A percentile compares a stretch with the other conserved stretches of the same genome.
phyloP scores from a whole-genome alignment of 805 yeast species.

The Suhomyces emberorum region DNA sequence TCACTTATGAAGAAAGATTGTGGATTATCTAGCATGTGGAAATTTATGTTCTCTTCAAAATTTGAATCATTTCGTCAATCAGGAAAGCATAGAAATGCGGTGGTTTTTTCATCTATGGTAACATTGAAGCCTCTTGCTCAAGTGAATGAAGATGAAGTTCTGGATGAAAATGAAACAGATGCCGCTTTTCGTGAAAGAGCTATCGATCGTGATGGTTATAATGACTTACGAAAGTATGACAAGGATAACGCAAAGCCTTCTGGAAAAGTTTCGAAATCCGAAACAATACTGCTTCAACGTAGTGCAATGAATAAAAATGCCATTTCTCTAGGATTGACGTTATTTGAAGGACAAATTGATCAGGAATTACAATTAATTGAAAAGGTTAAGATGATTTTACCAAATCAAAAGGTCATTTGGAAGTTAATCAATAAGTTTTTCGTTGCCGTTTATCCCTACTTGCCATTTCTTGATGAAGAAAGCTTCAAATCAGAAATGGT shows the following conservation, averaged over 20 bases:
- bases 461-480: constrained; percentile 20
- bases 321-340: constrained; percentile 32
- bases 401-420: constrained; percentile 15
- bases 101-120: not conserved
- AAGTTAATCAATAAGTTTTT: constrained; percentile 16
- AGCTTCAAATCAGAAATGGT: constrained; percentile 14
- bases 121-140: not conserved
- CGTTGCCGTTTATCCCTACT: constrained; percentile 15
- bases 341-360: constrained; percentile 29
- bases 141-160: not conserved
- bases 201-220: constrained; percentile 21
- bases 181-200: constrained; percentile 21
- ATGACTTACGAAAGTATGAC: constrained; percentile 20
- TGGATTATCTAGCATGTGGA: constrained; percentile 8
- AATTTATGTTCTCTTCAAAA: constrained; percentile 6
- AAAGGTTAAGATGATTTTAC: constrained; percentile 14
- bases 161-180: constrained; percentile 11
- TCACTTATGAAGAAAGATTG: constrained; percentile 48
- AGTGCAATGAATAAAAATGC: constrained; percentile 26
- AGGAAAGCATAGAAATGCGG: not conserved
- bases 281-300: constrained; percentile 2
- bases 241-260: not conserved
- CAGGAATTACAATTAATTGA: constrained; percentile 20
- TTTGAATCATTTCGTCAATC: not conserved
- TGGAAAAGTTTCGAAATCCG: not conserved